phyloP scores from a whole-genome alignment of 176 grass and related monocot genomes.

The Hordeum vulgare region DNA sequence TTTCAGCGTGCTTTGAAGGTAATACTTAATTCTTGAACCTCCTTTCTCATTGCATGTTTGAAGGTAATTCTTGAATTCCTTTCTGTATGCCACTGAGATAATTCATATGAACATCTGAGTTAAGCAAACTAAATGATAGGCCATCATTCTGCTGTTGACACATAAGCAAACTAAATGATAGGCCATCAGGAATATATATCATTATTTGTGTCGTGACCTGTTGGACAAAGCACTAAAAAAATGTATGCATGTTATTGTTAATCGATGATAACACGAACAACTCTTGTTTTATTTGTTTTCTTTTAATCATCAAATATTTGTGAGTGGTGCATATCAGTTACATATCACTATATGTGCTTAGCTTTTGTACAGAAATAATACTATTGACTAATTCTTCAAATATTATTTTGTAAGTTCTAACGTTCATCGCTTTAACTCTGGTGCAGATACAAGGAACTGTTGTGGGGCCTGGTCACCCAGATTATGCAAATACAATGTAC shows the following conservation, averaged over 20 bases:
- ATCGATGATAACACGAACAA: background rate
- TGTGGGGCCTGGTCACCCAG: constrained; percentile 58
- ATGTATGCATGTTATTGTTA: background rate
- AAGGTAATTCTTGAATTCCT: constrained; percentile 47
- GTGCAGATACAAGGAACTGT: constrained; percentile 73
- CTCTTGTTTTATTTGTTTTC: background rate
- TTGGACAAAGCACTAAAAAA: background rate
- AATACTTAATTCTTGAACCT: constrained; percentile 10
- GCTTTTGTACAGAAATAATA: background rate
- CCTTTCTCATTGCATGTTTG: constrained; percentile 27
- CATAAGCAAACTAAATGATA: background rate
- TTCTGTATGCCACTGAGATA: background rate
- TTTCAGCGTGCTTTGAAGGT: constrained; percentile 84
- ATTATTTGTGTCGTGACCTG: background rate
- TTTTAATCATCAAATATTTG: constrained; percentile 2
- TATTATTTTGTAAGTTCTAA: background rate
- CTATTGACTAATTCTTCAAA: background rate
- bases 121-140: background rate
- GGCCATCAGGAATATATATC: background rate
- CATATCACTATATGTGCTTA: background rate
- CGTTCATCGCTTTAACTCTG: background rate
- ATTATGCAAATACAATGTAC: constrained; percentile 83
- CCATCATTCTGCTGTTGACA: background rate
- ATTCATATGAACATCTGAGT: background rate
- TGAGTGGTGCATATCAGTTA: background rate